phyloP scores from a whole-genome alignment of 371 early-diverging fungal species.

The Lichtheimia ramosa region DNA sequence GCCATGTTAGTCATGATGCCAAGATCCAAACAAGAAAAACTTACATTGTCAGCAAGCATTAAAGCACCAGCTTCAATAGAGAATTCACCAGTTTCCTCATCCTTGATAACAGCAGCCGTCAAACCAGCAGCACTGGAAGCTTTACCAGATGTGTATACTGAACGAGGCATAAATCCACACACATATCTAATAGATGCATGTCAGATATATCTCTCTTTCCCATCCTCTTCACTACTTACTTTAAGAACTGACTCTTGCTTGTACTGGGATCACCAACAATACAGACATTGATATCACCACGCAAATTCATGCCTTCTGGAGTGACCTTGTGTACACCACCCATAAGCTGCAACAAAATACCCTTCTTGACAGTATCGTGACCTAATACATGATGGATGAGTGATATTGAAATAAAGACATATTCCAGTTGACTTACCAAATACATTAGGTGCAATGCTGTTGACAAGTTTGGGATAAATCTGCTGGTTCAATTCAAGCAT shows the following conservation, averaged over 20 bases:
- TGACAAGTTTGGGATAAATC: constrained; percentile 75
- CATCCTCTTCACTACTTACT: constrained; percentile 44
- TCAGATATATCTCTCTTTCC: too few species aligned
- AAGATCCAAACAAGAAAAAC: constrained; percentile 1
- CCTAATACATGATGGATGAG: constrained; percentile 34
- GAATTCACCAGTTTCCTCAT: constrained; percentile 99
- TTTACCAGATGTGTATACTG: constrained; percentile 98
- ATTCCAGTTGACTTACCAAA: constrained; percentile 70
- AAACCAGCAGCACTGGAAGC: constrained; percentile 99
- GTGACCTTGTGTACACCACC: constrained; percentile 97
- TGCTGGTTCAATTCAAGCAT: constrained; percentile 66
- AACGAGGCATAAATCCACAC: constrained; percentile 85
- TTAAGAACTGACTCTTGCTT: constrained; percentile 97
- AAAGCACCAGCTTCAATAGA: constrained; percentile 99
- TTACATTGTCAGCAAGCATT: constrained; percentile 98
- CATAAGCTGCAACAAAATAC: constrained; percentile 93
- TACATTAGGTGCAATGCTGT: constrained; percentile 95
- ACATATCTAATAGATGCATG: constrained; percentile 62
- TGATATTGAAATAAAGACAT: neutral
- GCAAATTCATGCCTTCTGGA: constrained; percentile 90
- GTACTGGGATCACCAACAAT: constrained; percentile 99
- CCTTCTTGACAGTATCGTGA: constrained; percentile 97
- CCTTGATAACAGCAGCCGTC: constrained; percentile 98
- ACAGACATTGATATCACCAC: constrained; percentile 99
- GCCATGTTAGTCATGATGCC: too few species aligned